Conservation (phyloP, 2,329 filamentous ascomycete species). For the Didymella glomerata region DNA sequence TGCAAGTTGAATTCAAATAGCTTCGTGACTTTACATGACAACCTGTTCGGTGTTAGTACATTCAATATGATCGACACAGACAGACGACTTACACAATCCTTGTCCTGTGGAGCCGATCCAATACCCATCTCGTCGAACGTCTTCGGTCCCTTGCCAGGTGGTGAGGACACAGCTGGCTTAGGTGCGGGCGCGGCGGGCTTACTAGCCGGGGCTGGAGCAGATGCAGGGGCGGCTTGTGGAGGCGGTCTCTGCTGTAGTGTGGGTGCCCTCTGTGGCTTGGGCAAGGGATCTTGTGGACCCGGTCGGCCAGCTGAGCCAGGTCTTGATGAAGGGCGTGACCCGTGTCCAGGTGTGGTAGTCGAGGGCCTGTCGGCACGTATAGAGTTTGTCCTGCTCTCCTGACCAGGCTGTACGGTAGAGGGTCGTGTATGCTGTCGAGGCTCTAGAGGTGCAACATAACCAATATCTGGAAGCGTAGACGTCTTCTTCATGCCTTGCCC, state of each 20-base stretch:
- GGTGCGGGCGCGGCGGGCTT: slow-evolving; percentile 37
- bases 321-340: slow-evolving; percentile 31
- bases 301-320: slow-evolving; percentile 45
- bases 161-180: slow-evolving; percentile 39
- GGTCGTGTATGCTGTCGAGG: slow-evolving; percentile 47
- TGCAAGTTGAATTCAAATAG: slow-evolving; percentile 23
- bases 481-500: slow-evolving; percentile 41
- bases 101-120: slow-evolving; percentile 80
- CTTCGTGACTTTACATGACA: slow-evolving; percentile 37
- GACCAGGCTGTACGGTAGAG: slow-evolving; percentile 46
- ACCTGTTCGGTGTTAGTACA: slow-evolving; percentile 31
- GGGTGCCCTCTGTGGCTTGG: slow-evolving; percentile 35
- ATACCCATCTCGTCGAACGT: slow-evolving; percentile 99
- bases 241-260: slow-evolving; percentile 34
- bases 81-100: slow-evolving; percentile 78
- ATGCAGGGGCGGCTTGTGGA: slow-evolving; percentile 25
- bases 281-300: slow-evolving; percentile 35
- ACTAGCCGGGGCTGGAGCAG: slow-evolving; percentile 25
- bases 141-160: slow-evolving; percentile 78
- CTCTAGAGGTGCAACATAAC: slow-evolving; percentile 50
- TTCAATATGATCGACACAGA: too few relatives aligned
- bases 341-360: slow-evolving; percentile 31
- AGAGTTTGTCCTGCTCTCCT: slow-evolving; percentile 43
- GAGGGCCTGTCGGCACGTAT: slow-evolving; percentile 37
- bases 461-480: slow-evolving; percentile 48